These are phyloP conservation scores for Drosera capensis DNA, from an alignment of 148 eudicot species.

Conservation along the genomic window DNA sequence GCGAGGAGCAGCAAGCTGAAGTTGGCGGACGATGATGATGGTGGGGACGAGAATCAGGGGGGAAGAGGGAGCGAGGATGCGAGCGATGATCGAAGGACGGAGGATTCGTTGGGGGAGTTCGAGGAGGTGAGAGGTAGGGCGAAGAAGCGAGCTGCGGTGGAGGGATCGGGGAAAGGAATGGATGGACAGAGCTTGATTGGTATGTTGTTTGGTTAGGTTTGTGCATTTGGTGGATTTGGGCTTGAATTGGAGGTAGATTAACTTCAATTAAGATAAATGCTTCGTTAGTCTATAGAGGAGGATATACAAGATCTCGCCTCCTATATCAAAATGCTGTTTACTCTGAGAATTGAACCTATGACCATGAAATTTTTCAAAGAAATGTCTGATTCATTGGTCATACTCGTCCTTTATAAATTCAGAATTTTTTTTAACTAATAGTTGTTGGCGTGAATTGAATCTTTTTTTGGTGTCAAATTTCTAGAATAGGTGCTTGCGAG, in stretches of 20 bases:
- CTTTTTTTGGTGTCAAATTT: neutral
- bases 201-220: conserved; percentile 7
- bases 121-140: conserved; percentile 48
- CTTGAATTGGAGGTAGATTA: neutral
- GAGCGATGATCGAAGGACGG: conserved; percentile 35
- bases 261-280: neutral
- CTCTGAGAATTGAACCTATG: too few species aligned
- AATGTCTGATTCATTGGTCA: neutral
- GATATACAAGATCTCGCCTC: too few species aligned
- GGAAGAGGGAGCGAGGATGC: conserved; percentile 9
- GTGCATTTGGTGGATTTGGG: neutral
- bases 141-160: conserved; percentile 39
- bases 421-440: neutral
- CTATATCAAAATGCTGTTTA: too few species aligned
- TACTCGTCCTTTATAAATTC: neutral
- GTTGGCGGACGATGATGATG: neutral
- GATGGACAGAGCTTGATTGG: conserved; percentile 44
- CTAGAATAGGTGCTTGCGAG: neutral
- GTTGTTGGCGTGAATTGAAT: neutral
- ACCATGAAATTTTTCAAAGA: too few species aligned
- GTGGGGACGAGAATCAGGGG: neutral
- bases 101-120: conserved; percentile 48
- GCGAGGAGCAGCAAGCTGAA: conserved; percentile 26
- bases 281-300: neutral
- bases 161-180: conserved; percentile 15